Conservation (phyloP, 257 asterid species). For the Lavandula angustifolia region DNA sequence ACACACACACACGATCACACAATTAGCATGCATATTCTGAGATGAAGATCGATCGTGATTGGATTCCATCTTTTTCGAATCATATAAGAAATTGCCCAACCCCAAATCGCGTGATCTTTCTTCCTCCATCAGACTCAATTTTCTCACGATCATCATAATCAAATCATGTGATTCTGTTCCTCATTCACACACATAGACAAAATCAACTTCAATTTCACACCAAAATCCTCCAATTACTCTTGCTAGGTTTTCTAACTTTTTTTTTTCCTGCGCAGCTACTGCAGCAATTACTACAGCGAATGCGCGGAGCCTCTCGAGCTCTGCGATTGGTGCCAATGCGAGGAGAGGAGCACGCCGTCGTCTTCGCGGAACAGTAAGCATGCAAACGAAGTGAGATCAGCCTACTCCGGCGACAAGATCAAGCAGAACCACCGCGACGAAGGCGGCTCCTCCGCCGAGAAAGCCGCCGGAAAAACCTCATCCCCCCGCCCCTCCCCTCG, state of each 20-base stretch:
- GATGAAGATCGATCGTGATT: neutral
- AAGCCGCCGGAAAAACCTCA: conserved; percentile 57
- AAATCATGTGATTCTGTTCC: too few species aligned
- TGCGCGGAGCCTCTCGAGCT: conserved; percentile 52
- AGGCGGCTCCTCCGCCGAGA: conserved; percentile 36
- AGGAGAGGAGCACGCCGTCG: conserved; percentile 43
- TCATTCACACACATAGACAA: too few species aligned
- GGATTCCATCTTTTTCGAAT: neutral
- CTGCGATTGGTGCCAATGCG: conserved; percentile 93
- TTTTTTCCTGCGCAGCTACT: conserved; percentile 50
- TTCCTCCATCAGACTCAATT: too few species aligned
- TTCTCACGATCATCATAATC: too few species aligned
- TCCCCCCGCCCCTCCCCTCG: conserved; percentile 79
- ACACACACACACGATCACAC: neutral
- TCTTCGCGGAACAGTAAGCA: conserved; percentile 27
- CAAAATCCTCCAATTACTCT: too few species aligned
- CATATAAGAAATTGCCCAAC: too few species aligned
- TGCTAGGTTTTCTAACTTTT: too few species aligned
- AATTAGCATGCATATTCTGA: neutral
- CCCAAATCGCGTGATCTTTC: too few species aligned
- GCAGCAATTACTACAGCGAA: conserved; percentile 88
- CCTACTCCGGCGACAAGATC: conserved; percentile 65
- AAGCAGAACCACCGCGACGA: conserved; percentile 60
- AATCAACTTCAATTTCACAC: too few species aligned
- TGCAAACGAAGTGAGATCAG: conserved; percentile 50